Conservation (phyloP, 805 yeast genomes). For the Candida oleophila region DNA sequence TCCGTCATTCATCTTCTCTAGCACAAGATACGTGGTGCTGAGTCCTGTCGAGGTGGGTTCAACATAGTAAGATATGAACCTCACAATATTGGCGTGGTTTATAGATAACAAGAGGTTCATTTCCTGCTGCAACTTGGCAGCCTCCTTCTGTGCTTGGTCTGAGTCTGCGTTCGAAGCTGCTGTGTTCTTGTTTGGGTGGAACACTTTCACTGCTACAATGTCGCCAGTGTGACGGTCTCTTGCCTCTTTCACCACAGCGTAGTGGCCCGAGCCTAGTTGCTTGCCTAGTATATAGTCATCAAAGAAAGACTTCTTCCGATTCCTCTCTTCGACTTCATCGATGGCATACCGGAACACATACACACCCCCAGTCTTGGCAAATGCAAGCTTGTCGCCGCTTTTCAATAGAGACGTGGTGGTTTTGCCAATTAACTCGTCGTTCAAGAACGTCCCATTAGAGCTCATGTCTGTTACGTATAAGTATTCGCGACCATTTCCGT, state of each 20-base stretch:
- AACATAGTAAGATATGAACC: slow-evolving; percentile 56
- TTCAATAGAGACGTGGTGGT: slow-evolving; percentile 49
- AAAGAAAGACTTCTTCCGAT: slow-evolving; percentile 43
- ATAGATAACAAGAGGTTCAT: slow-evolving; percentile 62
- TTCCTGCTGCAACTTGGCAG: slow-evolving; percentile 56
- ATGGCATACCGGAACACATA: slow-evolving; percentile 47
- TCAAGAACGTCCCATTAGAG: slow-evolving; percentile 67
- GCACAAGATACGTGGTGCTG: slow-evolving; percentile 57
- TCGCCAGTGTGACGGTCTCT: slow-evolving; percentile 55
- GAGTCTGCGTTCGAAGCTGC: slow-evolving; percentile 31
- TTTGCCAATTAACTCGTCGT: slow-evolving; percentile 52
- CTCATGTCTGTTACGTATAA: slow-evolving; percentile 55
- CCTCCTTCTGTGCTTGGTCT: slow-evolving; percentile 10
- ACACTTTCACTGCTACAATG: slow-evolving; percentile 71
- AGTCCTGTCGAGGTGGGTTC: slow-evolving; percentile 44
- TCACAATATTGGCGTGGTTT: slow-evolving; percentile 70
- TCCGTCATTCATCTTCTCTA: slow-evolving; percentile 74
- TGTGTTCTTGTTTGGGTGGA: slow-evolving; percentile 49
- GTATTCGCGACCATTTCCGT: slow-evolving; percentile 29
- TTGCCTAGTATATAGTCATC: slow-evolving; percentile 58
- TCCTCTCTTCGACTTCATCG: slow-evolving; percentile 20
- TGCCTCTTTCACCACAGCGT: slow-evolving; percentile 78
- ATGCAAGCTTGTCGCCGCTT: slow-evolving; percentile 62
- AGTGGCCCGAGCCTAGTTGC: slow-evolving; percentile 74
- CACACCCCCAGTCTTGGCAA: slow-evolving; percentile 52